A percentile compares a stretch with the other conserved stretches of the same genome.
phyloP scores from a whole-genome alignment of 1,139 yeast species.

The Candida sp. region DNA sequence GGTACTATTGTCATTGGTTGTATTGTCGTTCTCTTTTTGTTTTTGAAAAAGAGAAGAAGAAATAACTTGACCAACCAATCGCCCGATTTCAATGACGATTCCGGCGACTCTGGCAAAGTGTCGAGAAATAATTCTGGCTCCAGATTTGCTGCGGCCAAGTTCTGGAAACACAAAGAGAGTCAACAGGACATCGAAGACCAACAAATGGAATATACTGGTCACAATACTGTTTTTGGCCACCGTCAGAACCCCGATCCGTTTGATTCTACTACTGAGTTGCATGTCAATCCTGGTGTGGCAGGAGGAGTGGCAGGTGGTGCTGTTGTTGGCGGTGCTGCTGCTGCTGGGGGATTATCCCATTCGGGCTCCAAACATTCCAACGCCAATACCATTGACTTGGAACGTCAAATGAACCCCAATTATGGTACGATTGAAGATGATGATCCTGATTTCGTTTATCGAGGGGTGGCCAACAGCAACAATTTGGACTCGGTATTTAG shows the following conservation, averaged over 20 bases:
- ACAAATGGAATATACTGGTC: not conserved
- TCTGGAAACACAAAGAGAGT: not conserved
- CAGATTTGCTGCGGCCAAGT: not conserved
- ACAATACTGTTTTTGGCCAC: not conserved
- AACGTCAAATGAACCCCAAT: slow-evolving; percentile 10
- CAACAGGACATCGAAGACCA: not conserved
- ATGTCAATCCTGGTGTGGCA: slow-evolving; percentile 1
- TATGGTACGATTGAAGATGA: slow-evolving; percentile 9
- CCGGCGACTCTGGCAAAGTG: not conserved
- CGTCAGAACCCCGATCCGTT: not conserved
- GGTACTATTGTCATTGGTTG: slow-evolving; percentile 42
- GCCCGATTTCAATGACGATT: slow-evolving; percentile 39
- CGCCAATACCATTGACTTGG: slow-evolving; percentile 7
- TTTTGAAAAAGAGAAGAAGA: slow-evolving; percentile 30
- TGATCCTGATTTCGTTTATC: slow-evolving; percentile 37
- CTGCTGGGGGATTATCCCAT: slow-evolving; percentile 9
- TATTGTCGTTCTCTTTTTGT: slow-evolving; percentile 33
- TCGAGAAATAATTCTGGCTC: not conserved
- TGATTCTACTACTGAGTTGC: slow-evolving; percentile 7
- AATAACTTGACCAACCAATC: slow-evolving; percentile 36
- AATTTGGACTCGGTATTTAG: slow-evolving; percentile 42
- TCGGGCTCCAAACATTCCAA: slow-evolving; percentile 8
- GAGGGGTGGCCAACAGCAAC: slow-evolving; percentile 46
- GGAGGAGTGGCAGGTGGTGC: slow-evolving; percentile 8
- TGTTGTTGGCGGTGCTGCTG: slow-evolving; percentile 1